phyloP scores from a whole-genome alignment of 2,329 filamentous ascomycete species.

The Pyrenochaeta sp. region DNA sequence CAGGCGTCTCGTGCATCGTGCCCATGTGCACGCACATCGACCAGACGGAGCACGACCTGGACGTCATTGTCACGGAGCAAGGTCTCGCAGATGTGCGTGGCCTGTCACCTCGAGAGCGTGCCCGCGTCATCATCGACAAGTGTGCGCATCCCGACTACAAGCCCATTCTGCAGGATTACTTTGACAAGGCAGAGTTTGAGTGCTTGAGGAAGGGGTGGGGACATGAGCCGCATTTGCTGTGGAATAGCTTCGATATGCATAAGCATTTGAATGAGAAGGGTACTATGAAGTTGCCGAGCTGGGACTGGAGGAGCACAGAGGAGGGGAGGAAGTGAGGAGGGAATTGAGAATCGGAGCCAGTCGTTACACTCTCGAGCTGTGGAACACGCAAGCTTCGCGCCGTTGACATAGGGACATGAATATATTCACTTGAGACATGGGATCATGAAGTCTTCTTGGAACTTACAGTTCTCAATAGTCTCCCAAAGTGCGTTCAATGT shows the following conservation, averaged over 20 bases:
- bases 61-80: slow-evolving; percentile 81
- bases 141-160: slow-evolving; percentile 86
- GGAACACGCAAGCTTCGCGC: too few species aligned
- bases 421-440: too few species aligned
- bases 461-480: too few species aligned
- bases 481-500: too few species aligned
- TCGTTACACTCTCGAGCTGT: too few species aligned
- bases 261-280: slow-evolving; percentile 81
- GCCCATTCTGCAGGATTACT: slow-evolving; percentile 82
- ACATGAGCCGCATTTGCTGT: slow-evolving; percentile 87
- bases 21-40: slow-evolving; percentile 93
- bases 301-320: slow-evolving; percentile 52
- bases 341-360: too few species aligned
- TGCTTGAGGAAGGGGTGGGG: slow-evolving; percentile 87
- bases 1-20: slow-evolving; percentile 86
- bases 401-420: too few species aligned
- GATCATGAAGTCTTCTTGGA: too few species aligned
- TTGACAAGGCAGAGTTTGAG: slow-evolving; percentile 85
- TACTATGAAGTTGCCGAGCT: slow-evolving; percentile 83
- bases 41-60: slow-evolving; percentile 91
- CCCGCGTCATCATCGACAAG: slow-evolving; percentile 84
- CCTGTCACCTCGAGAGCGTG: slow-evolving; percentile 78
- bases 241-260: slow-evolving; percentile 89
- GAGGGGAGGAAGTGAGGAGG: slow-evolving; percentile 16
- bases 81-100: slow-evolving; percentile 87